phyloP scores from a whole-genome alignment of 805 yeast species.

The Starmerella vitae region DNA sequence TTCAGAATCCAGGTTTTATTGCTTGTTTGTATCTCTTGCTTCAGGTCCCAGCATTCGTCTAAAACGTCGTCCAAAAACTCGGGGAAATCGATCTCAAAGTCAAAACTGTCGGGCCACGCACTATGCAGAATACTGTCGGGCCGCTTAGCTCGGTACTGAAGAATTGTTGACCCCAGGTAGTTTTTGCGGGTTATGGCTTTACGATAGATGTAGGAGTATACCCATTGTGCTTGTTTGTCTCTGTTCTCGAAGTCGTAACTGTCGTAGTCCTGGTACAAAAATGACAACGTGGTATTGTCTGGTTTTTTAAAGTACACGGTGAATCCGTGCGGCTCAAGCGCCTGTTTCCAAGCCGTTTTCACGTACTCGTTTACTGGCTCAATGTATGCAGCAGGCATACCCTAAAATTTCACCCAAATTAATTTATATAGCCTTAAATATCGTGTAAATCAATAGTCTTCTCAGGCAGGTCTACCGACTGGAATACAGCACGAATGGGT shows the following conservation, averaged over 20 bases:
- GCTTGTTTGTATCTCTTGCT: slow-evolving; percentile 56
- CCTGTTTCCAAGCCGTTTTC: slow-evolving; percentile 15
- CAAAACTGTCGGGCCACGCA: slow-evolving; percentile 63
- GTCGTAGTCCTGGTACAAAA: slow-evolving; percentile 88
- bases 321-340: slow-evolving; percentile 8
- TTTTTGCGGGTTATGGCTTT: slow-evolving; percentile 88
- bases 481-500: slow-evolving; percentile 18
- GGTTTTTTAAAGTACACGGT: not conserved
- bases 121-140: slow-evolving; percentile 47
- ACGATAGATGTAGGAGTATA: slow-evolving; percentile 54
- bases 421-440: too few species aligned
- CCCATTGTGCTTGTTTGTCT: slow-evolving; percentile 7
- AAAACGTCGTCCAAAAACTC: slow-evolving; percentile 88
- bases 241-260: slow-evolving; percentile 57
- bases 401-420: not conserved
- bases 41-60: slow-evolving; percentile 80
- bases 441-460: slow-evolving; percentile 7
- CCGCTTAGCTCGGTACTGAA: slow-evolving; percentile 56
- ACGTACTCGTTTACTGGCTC: slow-evolving; percentile 17
- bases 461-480: slow-evolving; percentile 9
- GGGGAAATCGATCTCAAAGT: slow-evolving; percentile 84
- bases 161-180: slow-evolving; percentile 73
- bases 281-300: not conserved
- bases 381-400: slow-evolving; percentile 10
- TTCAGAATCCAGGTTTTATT: slow-evolving; percentile 73